These are phyloP conservation scores for Colletotrichum theobromicola DNA, from an alignment of 2,329 filamentous ascomycete genomes.

Conservation along the genomic window DNA sequence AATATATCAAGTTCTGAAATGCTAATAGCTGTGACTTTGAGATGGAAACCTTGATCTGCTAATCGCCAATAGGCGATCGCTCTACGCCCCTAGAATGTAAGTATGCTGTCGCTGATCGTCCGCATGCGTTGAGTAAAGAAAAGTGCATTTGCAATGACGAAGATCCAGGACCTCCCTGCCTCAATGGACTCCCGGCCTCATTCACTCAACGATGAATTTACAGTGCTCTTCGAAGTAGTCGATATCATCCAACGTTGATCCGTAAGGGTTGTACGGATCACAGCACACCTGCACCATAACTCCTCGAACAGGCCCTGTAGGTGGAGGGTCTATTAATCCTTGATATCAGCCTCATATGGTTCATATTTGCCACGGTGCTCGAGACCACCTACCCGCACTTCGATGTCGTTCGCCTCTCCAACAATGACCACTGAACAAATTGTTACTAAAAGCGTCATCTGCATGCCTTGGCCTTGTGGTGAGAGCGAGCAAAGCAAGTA, in stretches of 20 bases:
- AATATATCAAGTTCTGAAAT: background rate
- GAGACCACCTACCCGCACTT: background rate
- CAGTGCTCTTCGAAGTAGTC: conserved; percentile 29
- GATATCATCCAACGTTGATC: conserved; percentile 30
- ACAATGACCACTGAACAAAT: conserved; percentile 9
- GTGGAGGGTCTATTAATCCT: conserved; percentile 25
- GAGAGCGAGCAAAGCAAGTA: conserved; percentile 45
- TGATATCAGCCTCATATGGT: background rate
- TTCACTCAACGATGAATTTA: background rate
- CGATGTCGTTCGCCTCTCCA: background rate
- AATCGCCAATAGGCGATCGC: background rate
- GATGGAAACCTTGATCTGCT: background rate
- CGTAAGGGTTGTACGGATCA: conserved; percentile 32
- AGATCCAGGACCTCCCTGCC: background rate
- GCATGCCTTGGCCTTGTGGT: background rate
- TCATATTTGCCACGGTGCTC: background rate
- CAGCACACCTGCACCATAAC: conserved; percentile 38
- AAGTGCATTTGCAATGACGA: background rate
- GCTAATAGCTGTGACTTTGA: background rate
- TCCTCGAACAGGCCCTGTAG: conserved; percentile 31
- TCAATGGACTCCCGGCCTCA: background rate
- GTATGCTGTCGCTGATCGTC: background rate
- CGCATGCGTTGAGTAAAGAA: background rate
- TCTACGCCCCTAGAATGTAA: background rate
- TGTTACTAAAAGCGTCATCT: background rate